Conservation (phyloP, 495 filamentous ascomycete genomes). For the Daldinia caldariorum region DNA sequence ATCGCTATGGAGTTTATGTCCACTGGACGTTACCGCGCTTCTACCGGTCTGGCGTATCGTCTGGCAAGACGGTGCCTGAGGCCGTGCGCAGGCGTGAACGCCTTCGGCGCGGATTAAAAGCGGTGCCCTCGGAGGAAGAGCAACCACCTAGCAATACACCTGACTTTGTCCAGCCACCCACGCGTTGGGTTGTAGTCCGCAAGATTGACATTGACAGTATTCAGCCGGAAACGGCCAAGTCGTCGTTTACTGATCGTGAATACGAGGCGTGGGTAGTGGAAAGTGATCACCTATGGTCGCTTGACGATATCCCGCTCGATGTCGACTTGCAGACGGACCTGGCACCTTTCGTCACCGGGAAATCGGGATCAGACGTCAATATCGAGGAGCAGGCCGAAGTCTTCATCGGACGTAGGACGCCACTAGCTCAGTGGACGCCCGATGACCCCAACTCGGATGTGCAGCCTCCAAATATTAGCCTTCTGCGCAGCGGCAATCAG, state of each 20-base stretch:
- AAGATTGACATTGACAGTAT: constrained; percentile 40
- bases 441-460: constrained; percentile 18
- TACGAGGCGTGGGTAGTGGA: constrained; percentile 61
- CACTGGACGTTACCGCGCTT: constrained; percentile 62
- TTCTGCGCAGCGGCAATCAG: constrained; percentile 55
- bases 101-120: constrained; percentile 11
- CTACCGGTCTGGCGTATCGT: constrained; percentile 53
- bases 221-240: neutral
- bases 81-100: constrained; percentile 13
- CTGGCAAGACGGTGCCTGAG: neutral
- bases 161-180: constrained; percentile 50
- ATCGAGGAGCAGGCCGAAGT: constrained; percentile 59
- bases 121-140: neutral
- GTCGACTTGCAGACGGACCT: constrained; percentile 61
- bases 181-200: constrained; percentile 58
- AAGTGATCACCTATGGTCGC: constrained; percentile 51
- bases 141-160: constrained; percentile 34
- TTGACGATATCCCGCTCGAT: constrained; percentile 47
- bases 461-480: constrained; percentile 41
- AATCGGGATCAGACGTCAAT: constrained; percentile 10
- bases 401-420: constrained; percentile 59
- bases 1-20: constrained; percentile 61
- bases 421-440: constrained; percentile 35
- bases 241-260: constrained; percentile 12
- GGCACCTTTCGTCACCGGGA: constrained; percentile 54